phyloP scores from a whole-genome alignment of 2,329 filamentous ascomycete genomes.

The Metarhizium sp. region DNA sequence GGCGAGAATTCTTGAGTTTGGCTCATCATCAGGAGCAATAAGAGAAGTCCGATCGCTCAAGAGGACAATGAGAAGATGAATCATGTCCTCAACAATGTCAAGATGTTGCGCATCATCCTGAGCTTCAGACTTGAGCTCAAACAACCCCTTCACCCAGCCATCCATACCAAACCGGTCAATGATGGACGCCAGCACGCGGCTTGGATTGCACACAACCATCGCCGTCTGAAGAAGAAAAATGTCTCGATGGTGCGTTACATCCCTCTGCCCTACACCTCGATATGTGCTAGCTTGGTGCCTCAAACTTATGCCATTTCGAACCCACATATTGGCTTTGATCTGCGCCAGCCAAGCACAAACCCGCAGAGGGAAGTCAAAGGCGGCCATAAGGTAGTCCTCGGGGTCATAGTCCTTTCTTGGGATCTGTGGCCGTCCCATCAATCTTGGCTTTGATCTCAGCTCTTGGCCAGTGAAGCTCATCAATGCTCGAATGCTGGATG shows the following conservation, averaged over 20 bases:
- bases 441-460: conserved; percentile 53
- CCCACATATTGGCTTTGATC: conserved; percentile 98
- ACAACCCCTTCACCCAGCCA: conserved; percentile 78
- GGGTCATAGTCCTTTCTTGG: conserved; percentile 48
- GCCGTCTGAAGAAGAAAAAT: conserved; percentile 90
- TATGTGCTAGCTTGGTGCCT: conserved; percentile 94
- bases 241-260: conserved; percentile 89
- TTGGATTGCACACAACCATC: conserved; percentile 75
- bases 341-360: conserved; percentile 96
- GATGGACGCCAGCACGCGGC: conserved; percentile 76
- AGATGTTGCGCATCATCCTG: conserved; percentile 84
- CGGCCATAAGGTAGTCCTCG: conserved; percentile 74
- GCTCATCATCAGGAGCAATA: conserved; percentile 56
- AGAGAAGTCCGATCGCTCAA: conserved; percentile 82
- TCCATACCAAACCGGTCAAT: conserved; percentile 86
- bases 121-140: conserved; percentile 59
- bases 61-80: conserved; percentile 84
- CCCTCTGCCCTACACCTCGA: conserved; percentile 76
- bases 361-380: conserved; percentile 87
- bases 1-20: conserved; percentile 54
- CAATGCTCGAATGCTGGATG: conserved; percentile 55
- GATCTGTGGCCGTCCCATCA: conserved; percentile 51
- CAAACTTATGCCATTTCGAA: conserved; percentile 91
- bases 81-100: conserved; percentile 91
- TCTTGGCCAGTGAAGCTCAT: conserved; percentile 65